phyloP scores from a whole-genome alignment of 2,329 filamentous ascomycete species.

The Mycogone perniciosa region DNA sequence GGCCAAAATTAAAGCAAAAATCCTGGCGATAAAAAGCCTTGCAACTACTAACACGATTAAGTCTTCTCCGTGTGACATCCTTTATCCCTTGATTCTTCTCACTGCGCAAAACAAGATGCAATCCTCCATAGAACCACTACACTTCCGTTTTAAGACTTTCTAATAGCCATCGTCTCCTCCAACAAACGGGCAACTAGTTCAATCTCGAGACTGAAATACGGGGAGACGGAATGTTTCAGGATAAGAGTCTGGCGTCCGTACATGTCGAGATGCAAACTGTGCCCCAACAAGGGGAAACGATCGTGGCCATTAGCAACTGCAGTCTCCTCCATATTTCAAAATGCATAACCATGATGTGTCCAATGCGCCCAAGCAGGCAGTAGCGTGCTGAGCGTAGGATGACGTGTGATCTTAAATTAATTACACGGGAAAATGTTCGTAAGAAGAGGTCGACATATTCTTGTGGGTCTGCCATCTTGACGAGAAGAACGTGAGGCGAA shows the following conservation, averaged over 20 bases:
- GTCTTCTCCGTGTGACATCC: constrained; percentile 7
- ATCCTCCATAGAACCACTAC: constrained; percentile 8
- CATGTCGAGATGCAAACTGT: constrained; percentile 21
- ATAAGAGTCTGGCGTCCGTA: constrained; percentile 16
- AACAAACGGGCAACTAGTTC: constrained; percentile 6
- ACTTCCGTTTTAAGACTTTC: constrained; percentile 1
- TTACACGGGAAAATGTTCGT: constrained; percentile 45
- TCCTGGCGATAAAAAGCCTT: constrained; percentile 13
- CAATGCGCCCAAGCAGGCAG: constrained; percentile 47
- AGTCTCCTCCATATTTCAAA: constrained; percentile 45
- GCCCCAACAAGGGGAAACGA: constrained; percentile 10
- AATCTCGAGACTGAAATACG: neutral
- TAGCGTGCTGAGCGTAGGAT: constrained; percentile 50
- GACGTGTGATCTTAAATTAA: constrained; percentile 50
- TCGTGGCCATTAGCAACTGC: constrained; percentile 23
- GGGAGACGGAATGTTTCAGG: constrained; percentile 5
- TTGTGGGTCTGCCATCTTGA: constrained; percentile 33
- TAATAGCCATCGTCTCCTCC: constrained; percentile 2
- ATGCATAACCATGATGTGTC: constrained; percentile 57
- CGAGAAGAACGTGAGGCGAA: constrained; percentile 26
- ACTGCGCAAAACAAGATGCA: constrained; percentile 14
- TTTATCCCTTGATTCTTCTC: constrained; percentile 1
- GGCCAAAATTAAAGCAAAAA: constrained; percentile 8
- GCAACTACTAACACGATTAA: constrained; percentile 13
- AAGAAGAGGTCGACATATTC: constrained; percentile 41